phyloP scores from a whole-genome alignment of 768 basidiomycete species.

The Phlegmacium glaucopus region DNA sequence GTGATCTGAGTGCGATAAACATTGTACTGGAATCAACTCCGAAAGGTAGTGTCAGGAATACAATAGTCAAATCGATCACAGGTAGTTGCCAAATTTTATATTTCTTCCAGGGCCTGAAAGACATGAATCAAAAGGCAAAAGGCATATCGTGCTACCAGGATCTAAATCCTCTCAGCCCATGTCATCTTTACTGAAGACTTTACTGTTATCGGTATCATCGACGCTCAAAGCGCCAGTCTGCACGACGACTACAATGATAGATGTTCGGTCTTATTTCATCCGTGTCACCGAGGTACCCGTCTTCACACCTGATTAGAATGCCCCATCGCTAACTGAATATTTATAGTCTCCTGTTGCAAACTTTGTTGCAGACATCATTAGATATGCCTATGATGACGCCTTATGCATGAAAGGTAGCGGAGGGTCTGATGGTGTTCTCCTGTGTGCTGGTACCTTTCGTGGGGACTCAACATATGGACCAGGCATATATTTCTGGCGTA shows the following conservation, averaged over 20 bases:
- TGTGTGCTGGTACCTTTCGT: slow-evolving; percentile 80
- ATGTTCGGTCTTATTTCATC: slow-evolving; percentile 73
- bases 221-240: slow-evolving; percentile 77
- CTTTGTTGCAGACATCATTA: slow-evolving; percentile 82
- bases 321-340: neutral
- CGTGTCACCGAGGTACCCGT: slow-evolving; percentile 62
- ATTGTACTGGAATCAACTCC: slow-evolving; percentile 62
- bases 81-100: slow-evolving; percentile 36
- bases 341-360: slow-evolving; percentile 66
- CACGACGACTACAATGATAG: slow-evolving; percentile 59
- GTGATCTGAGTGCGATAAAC: slow-evolving; percentile 74
- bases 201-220: slow-evolving; percentile 66
- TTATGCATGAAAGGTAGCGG: slow-evolving; percentile 53
- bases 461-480: slow-evolving; percentile 86
- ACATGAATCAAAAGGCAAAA: slow-evolving; percentile 48
- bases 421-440: slow-evolving; percentile 77
- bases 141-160: slow-evolving; percentile 57
- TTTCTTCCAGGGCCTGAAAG: neutral
- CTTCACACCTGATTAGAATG: neutral
- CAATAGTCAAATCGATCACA: slow-evolving; percentile 56
- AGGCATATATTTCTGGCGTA: slow-evolving; percentile 37
- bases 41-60: slow-evolving; percentile 57
- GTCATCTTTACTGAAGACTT: slow-evolving; percentile 51
- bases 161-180: slow-evolving; percentile 56
- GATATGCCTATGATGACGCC: slow-evolving; percentile 79